Conservation (phyloP, 73 alveolate genomes). For the Stentor roeselii region DNA sequence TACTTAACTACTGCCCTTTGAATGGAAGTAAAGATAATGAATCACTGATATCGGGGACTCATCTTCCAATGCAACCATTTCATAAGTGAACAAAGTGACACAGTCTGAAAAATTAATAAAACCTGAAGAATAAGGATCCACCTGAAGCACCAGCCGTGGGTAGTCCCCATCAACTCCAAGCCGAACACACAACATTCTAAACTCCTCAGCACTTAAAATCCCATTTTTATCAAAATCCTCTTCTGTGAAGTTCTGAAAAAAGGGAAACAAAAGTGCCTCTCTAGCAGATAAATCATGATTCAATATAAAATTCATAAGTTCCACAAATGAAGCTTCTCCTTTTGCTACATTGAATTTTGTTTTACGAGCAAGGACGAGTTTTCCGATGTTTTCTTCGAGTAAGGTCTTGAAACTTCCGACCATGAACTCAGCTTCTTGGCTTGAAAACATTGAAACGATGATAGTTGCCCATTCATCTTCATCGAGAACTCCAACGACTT, state of each 20-base stretch:
- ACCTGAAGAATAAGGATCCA: conserved; percentile 90
- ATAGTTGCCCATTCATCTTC: conserved; percentile 93
- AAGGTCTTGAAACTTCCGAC: neutral
- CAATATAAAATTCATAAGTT: conserved; percentile 71
- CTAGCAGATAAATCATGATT: conserved; percentile 90
- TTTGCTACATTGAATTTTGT: conserved; percentile 48
- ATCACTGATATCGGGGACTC: neutral
- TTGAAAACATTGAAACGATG: conserved; percentile 89
- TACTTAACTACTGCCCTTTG: too few species aligned
- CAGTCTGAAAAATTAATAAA: conserved; percentile 91
- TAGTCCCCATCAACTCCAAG: conserved; percentile 69
- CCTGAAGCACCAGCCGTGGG: conserved; percentile 63
- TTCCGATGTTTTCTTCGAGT: conserved; percentile 36
- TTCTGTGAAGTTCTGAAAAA: conserved; percentile 68
- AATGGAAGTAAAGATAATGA: neutral
- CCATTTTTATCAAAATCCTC: conserved; percentile 90
- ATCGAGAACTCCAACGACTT: conserved; percentile 67
- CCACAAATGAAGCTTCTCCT: conserved; percentile 54
- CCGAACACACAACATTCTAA: conserved; percentile 67
- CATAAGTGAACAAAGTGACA: conserved; percentile 82
- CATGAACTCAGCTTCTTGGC: conserved; percentile 73
- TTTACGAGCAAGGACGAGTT: conserved; percentile 34
- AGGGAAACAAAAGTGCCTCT: conserved; percentile 82
- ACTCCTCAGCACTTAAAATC: conserved; percentile 80
- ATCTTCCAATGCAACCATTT: neutral